Conservation (phyloP, 805 yeast genomes). For the Teunomyces pallodes region DNA sequence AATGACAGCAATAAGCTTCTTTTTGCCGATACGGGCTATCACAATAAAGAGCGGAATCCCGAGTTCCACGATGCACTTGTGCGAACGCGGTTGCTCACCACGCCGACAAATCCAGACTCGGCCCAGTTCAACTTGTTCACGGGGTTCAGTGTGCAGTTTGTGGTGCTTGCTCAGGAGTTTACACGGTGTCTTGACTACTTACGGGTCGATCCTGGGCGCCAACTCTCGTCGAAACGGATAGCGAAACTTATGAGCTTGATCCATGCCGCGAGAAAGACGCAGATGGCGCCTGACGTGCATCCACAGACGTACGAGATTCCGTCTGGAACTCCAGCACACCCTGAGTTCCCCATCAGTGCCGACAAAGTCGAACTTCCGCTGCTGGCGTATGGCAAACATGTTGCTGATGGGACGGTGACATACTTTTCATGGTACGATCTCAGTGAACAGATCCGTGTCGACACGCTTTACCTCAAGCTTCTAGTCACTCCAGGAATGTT, state of each 20-base stretch:
- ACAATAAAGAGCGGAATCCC: constrained; percentile 20
- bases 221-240: constrained; percentile 17
- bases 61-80: constrained; percentile 32
- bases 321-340: constrained; percentile 25
- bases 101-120: constrained; percentile 7
- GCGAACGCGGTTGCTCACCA: constrained; percentile 23
- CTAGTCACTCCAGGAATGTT: constrained; percentile 23
- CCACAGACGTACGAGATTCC: constrained; percentile 25
- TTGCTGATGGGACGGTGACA: constrained; percentile 1
- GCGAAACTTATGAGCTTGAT: constrained; percentile 10
- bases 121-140: constrained; percentile 30
- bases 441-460: constrained; percentile 20
- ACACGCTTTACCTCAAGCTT: constrained; percentile 20
- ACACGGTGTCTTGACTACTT: constrained; percentile 22
- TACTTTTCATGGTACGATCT: constrained; percentile 27
- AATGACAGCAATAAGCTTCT: constrained; percentile 8
- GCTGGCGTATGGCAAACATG: constrained; percentile 19
- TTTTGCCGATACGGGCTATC: constrained; percentile 33
- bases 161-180: constrained; percentile 25
- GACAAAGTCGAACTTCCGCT: constrained; percentile 14
- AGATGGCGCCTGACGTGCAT: constrained; percentile 24
- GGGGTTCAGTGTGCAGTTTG: constrained; percentile 30
- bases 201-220: constrained; percentile 14
- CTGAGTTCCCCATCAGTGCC: constrained; percentile 16
- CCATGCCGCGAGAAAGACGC: constrained; percentile 16